A percentile compares a stretch with the other conserved stretches of the same genome.
Evolutionary conservation across 202 grass and related monocot species (phyloP).

Genomic region (Dendrocalamus latiflorus): DNA sequence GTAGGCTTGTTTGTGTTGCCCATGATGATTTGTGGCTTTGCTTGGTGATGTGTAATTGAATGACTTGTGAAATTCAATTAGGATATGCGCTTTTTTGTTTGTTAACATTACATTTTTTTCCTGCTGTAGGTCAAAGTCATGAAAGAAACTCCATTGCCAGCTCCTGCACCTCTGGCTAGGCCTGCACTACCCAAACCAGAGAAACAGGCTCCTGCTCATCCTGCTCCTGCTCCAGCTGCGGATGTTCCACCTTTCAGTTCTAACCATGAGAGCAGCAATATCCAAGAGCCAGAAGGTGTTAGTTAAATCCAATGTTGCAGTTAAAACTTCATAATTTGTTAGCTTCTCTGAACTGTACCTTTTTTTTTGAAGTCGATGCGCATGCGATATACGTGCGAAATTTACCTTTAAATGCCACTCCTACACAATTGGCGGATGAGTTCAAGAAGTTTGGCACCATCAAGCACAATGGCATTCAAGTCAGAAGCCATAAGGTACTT

Average conservation of each 20-base stretch:
- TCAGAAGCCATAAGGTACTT: slow-evolving; percentile 84
- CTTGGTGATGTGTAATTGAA: background rate
- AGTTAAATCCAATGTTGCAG: background rate
- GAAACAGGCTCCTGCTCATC: slow-evolving; percentile 32
- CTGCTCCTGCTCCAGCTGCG: slow-evolving; percentile 16
- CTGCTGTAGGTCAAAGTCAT: slow-evolving; percentile 61
- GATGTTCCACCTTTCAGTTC: slow-evolving; percentile 49
- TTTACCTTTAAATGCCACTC: slow-evolving; percentile 65
- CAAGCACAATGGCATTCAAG: slow-evolving; percentile 76
- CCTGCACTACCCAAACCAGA: slow-evolving; percentile 49
- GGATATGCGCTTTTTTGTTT: background rate
- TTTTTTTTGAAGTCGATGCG: slow-evolving; percentile 38
- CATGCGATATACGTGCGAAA: slow-evolving; percentile 73
- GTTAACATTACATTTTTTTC: background rate
- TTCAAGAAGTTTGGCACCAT: slow-evolving; percentile 81
- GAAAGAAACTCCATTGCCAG: slow-evolving; percentile 47
- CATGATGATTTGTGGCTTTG: background rate
- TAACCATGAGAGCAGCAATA: slow-evolving; percentile 45
- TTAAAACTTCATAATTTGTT: background rate
- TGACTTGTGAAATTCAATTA: background rate
- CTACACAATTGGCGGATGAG: slow-evolving; percentile 65
- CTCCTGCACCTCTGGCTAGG: slow-evolving; percentile 34
- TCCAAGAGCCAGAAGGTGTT: slow-evolving; percentile 73
- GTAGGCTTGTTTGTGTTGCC: background rate
- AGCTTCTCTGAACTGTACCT: slow-evolving; percentile 7